These are phyloP conservation scores for Thelonectria olida DNA, from an alignment of 2,329 filamentous ascomycete species.

Conservation along the genomic window DNA sequence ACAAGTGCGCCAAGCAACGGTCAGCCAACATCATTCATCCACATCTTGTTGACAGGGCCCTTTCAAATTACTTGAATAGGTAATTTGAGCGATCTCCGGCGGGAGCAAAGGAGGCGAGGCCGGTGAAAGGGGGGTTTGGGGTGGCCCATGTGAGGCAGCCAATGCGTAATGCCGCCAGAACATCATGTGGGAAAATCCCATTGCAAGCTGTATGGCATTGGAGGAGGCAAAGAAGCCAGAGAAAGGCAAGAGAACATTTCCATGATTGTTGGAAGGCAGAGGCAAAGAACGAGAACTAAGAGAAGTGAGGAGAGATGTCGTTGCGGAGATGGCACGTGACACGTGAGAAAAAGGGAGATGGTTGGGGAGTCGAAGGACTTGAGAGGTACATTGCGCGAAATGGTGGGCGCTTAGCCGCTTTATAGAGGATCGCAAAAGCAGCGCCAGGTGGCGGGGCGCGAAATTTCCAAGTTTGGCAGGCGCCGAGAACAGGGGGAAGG, in stretches of 20 bases:
- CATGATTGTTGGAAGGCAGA: background rate
- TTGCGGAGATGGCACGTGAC: background rate
- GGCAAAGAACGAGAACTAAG: background rate
- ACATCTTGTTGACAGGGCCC: background rate
- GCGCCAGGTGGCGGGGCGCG: background rate
- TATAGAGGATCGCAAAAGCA: slow-evolving; percentile 4
- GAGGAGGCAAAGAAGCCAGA: background rate
- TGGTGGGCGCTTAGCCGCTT: background rate
- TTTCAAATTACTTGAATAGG: slow-evolving; percentile 2
- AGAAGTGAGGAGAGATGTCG: background rate
- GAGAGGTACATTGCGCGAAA: background rate
- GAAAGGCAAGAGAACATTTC: background rate
- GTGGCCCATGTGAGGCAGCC: background rate
- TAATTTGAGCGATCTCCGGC: background rate
- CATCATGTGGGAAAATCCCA: background rate
- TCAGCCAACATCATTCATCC: background rate
- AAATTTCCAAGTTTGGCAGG: background rate
- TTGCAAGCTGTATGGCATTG: background rate
- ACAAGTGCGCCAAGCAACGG: background rate
- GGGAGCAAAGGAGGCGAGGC: background rate
- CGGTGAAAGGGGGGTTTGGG: background rate
- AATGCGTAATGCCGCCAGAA: background rate
- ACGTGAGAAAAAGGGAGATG: background rate
- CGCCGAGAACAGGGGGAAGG: background rate
- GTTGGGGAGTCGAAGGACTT: background rate